Evolutionary conservation across 2,329 filamentous ascomycete species (phyloP).

Genomic region (Colletotrichum plurivorum): DNA sequence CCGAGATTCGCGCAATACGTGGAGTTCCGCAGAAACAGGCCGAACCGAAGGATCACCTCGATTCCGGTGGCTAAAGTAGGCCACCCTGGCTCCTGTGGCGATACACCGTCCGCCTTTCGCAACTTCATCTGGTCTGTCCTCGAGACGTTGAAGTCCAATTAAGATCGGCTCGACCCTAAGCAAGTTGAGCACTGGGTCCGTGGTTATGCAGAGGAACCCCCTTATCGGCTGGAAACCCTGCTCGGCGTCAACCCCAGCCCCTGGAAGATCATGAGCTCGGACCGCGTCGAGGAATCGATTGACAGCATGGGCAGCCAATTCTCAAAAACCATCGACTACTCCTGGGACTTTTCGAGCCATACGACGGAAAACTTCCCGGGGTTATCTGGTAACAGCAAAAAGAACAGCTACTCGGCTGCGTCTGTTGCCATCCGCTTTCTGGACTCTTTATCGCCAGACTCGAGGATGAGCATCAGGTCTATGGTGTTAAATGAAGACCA

Average conservation of each 20-base stretch:
- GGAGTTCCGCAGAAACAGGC: neutral
- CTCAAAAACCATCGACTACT: too few species aligned
- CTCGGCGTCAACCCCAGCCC: too few species aligned
- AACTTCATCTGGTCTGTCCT: neutral
- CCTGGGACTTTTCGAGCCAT: too few species aligned
- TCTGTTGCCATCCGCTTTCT: slow-evolving; percentile 2
- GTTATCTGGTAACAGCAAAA: neutral
- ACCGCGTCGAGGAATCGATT: too few species aligned
- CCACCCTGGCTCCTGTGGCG: neutral
- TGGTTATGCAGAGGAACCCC: neutral
- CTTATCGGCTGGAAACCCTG: neutral
- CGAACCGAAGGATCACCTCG: neutral
- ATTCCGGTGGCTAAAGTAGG: neutral
- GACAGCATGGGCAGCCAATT: too few species aligned
- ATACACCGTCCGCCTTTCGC: neutral
- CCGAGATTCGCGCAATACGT: neutral
- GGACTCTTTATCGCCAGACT: neutral
- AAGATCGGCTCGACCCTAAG: neutral
- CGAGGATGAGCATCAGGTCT: neutral
- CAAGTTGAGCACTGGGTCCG: neutral
- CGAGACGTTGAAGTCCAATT: neutral
- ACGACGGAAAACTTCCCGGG: too few species aligned
- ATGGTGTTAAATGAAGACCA: slow-evolving; percentile 12
- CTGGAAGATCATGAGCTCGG: too few species aligned
- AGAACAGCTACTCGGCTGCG: slow-evolving; percentile 22